A percentile compares a stretch with the other conserved stretches of the same genome.
Evolutionary conservation across 306 rosid genomes (phyloP).

Genomic region (Prunus salicina): DNA sequence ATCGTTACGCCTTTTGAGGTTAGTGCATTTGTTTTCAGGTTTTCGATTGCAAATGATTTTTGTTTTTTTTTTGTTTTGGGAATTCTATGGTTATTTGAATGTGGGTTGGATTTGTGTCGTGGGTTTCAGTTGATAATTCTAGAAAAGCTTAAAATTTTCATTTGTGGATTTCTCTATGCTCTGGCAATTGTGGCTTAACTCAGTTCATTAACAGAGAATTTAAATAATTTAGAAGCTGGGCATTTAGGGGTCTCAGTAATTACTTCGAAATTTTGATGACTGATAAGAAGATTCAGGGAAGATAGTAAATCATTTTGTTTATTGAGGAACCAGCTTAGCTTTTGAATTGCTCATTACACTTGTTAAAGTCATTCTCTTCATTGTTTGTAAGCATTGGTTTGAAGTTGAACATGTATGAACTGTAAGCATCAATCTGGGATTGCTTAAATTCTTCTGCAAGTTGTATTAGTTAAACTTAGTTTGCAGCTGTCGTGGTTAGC

Average conservation of each 20-base stretch:
- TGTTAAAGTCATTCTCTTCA: background rate
- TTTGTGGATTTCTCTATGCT: background rate
- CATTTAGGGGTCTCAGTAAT: background rate
- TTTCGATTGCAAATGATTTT: background rate
- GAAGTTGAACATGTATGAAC: background rate
- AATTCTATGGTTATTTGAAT: background rate
- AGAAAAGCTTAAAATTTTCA: background rate
- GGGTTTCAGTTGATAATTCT: background rate
- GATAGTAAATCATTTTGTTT: background rate
- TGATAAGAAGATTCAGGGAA: background rate
- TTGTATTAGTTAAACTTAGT: background rate
- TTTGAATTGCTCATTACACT: background rate
- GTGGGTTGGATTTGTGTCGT: background rate
- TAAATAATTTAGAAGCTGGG: background rate
- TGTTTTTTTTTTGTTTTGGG: background rate
- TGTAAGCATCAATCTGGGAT: background rate
- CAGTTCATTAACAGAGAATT: background rate
- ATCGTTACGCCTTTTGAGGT: constrained; percentile 98
- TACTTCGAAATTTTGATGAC: background rate
- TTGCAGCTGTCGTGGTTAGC: background rate
- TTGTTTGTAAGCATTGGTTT: background rate
- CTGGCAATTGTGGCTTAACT: background rate
- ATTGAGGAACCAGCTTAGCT: background rate
- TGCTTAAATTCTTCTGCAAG: background rate
- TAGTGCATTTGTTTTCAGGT: constrained; percentile 5